Base-by-base conservation (phyloP, 2,329 filamentous ascomycete species). In the Penicillium sp. region DNA sequence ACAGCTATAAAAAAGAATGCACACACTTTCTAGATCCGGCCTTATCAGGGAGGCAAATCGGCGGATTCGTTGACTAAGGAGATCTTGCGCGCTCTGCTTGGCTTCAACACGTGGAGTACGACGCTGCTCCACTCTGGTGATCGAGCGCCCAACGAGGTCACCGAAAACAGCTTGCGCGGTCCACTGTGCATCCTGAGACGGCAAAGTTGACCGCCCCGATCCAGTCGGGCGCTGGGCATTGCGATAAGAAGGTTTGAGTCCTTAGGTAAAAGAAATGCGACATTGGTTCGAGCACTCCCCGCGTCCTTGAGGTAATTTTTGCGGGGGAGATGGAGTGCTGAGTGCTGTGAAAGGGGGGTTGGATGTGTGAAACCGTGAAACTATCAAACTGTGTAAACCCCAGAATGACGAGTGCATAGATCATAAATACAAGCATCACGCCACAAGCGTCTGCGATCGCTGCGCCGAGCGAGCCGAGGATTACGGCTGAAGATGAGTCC, bases 211-310 rank as follows among this genome's bases (percentile, higher is more conserved):
- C 43, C 39, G 33, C 47, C 51, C 40, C 47, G 37, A 42, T 33
- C 24, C 32, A 33, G 38, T 20, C 32, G 40, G 28, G 7, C 15
- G 29, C 31, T 25, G 41, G 24, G 20, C 20, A 23, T 23, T 23
- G 24, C 24, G 57, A 60, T 60, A 58, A 58, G 54, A 60, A 54
- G 44, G 56, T 58, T 57, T 46, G 41, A 42, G 25, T 43, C 25
- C 35, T 60, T 60, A 60, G 39, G 57, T 60, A 60, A 60, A 55
- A 57, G 52, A 60, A 58, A 59, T 53, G 37, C n/a, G 24, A 50
- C 43, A 57, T 47, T 55, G 54, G 40, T 39, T 18, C 25, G 38
- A 40, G 38, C 12, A 39, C 25, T 25, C 39, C 32, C 33, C 49
- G 35, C 49, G 44, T 35, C 29, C 20, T 41, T 20, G 28, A 18